Evolutionary conservation across 192 early-diverging fungal species (phyloP), one percentile per base, ranked within the genome.

Genomic region (Haplosporangium gracile): DNA sequence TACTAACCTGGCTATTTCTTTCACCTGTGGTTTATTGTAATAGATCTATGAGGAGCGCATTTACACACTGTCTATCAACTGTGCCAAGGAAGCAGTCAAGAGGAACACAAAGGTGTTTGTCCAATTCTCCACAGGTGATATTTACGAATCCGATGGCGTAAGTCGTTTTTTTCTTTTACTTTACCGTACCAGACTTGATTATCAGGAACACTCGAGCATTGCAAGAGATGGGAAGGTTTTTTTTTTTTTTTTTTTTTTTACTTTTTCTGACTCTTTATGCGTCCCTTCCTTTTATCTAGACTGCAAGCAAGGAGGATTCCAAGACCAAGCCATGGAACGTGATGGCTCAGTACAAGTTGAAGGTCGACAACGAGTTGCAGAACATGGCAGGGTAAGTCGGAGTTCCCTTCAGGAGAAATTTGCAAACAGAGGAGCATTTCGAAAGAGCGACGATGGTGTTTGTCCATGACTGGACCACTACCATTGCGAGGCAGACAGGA

Each of bases 281-380:
- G 5, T 9, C 60, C 29, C 29, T 32, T 57, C 9, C n/a, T 65
- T 2, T 8, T 29, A 65, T 43, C 38, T 75, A 88, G 86, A 79
- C 73, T 49, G 76, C 86, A 40, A 88, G 86, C 65, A 82, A 75
- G 40, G 91, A 92, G 76, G 75, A 84, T 16, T 78, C 90, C 55
- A 97, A 97, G 81, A 85, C 97, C 40, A 97, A 96, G 88, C 96
- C 96, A 20, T 96, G 96, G 94, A 97, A 95, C 26, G 76, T 88
- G 5, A 86, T 95, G 57, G 96, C 96, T 6, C 95, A 96, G 77
- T 90, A 89, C 47, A 95, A 95, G 73, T 72, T 91, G 40, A 94
- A 94, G 88, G 96, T 94, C 22, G 93, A 96, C 78, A 92, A 96
- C 68, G 95, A 94, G 85, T 79, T 96, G 49, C 90, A 92, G 71